phyloP scores from a whole-genome alignment of 495 filamentous ascomycete genomes.

The Neurospora tetraspora region DNA sequence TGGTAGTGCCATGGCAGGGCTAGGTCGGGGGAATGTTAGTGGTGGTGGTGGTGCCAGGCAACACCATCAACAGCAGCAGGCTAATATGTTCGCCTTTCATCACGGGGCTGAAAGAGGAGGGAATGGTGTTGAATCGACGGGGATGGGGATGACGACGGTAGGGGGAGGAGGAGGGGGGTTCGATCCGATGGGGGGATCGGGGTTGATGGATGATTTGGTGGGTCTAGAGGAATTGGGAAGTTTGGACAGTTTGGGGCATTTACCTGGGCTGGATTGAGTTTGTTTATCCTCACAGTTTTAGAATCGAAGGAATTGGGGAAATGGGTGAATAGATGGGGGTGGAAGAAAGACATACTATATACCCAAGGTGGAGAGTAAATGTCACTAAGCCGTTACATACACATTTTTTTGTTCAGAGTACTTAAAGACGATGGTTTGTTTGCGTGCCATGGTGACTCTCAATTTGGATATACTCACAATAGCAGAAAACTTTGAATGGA shows the following conservation, averaged over 20 bases:
- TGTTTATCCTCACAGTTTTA: background rate
- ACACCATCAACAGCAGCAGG: background rate
- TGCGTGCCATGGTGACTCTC: background rate
- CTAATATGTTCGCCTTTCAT: background rate
- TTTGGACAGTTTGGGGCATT: constrained; percentile 19
- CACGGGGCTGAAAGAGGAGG: background rate
- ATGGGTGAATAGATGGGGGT: background rate
- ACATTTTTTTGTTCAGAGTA: background rate
- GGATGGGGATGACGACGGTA: background rate
- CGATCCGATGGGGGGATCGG: constrained; percentile 5
- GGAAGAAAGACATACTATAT: background rate
- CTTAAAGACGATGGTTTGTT: background rate
- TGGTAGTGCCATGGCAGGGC: background rate
- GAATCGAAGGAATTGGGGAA: background rate
- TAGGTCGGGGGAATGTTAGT: background rate
- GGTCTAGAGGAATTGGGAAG: constrained; percentile 16
- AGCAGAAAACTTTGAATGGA: background rate
- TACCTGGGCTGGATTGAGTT: constrained; percentile 20
- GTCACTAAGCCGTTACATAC: background rate
- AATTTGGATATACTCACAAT: background rate
- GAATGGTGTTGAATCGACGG: background rate
- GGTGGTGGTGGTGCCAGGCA: background rate
- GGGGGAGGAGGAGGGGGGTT: background rate
- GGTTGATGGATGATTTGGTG: constrained; percentile 2
- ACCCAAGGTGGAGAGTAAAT: background rate